Evolutionary conservation across 2,329 filamentous ascomycete species (phyloP), one percentile per base, ranked within the genome.

Genomic region (Beauveria brongniartii): DNA sequence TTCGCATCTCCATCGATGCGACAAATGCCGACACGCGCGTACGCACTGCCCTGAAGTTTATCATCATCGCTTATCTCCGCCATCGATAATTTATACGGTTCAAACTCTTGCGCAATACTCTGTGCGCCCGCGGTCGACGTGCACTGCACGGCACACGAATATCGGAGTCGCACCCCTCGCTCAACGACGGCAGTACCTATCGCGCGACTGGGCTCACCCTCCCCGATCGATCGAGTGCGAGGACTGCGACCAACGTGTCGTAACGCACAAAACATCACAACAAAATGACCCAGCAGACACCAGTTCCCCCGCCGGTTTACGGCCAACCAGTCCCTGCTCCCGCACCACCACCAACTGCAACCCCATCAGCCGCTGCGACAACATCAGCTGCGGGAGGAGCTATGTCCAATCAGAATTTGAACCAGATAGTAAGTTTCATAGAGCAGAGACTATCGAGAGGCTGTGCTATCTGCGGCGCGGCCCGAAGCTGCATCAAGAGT

Each of bases 331-430:
- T 66, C 30, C 69, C 73, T 30, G 70, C 73, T 59, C 74, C 74
- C 28, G 70, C 70, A 61, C 57, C 55, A n/a, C 55, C 64, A 9
- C 59, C 63, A 37, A 55, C 66, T 60, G 53, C 66, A 6, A 64
- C 65, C 28, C 52, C 67, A 16, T 69, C 76, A 6, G 64, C 65
- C 28, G 47, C 67, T 12, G 69, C 76, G 20, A 65, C 74, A 5
- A 63, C 72, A 41, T 63, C 72, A 34, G 64, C 75, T 2, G 68
- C 75, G 6, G 68, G 67, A 7, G 65, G 68, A 22, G 73, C 76
- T 10, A 87, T 91, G 75, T 91, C 89, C 2, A 91, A 93, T 64
- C 91, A 95, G 69, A 96, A 97, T 70, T 75, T 97, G 1, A 97
- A 97, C 69, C 92, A 96, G 68, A 97, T 97, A 74, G 93, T 97